Percentiles rank a stretch among this genome's conserved stretches.
Conservation (phyloP, 2,329 filamentous ascomycete genomes). For the Cadophora malorum region DNA sequence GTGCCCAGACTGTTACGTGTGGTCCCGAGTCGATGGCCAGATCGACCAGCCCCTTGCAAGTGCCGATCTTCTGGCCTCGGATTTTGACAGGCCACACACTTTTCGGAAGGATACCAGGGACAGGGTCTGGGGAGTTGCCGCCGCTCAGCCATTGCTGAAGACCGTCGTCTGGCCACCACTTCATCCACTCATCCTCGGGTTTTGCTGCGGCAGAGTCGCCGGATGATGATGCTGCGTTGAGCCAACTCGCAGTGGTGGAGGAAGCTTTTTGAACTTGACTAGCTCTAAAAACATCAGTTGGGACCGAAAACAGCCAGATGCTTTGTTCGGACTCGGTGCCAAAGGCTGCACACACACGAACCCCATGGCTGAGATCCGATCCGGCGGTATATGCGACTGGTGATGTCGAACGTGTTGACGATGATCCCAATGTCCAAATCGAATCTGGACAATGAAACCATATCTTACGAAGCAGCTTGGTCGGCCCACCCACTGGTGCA, state of each 20-base stretch:
- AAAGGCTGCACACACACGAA: slow-evolving; percentile 64
- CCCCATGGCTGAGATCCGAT: slow-evolving; percentile 61
- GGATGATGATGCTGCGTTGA: slow-evolving; percentile 16
- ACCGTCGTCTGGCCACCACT: slow-evolving; percentile 50
- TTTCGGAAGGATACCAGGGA: slow-evolving; percentile 37
- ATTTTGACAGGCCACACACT: slow-evolving; percentile 56
- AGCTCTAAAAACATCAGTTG: slow-evolving; percentile 59
- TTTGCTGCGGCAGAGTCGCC: slow-evolving; percentile 32
- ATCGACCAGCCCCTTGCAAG: slow-evolving; percentile 54
- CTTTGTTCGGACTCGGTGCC: slow-evolving; percentile 50
- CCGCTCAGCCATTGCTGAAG: slow-evolving; percentile 46
- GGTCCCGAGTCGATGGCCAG: slow-evolving; percentile 54
- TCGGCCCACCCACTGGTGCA: slow-evolving; percentile 60
- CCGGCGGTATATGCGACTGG: slow-evolving; percentile 63
- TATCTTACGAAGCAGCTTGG: slow-evolving; percentile 63
- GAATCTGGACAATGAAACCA: slow-evolving; percentile 51
- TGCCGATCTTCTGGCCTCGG: slow-evolving; percentile 56
- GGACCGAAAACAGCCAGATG: slow-evolving; percentile 66
- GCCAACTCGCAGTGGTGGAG: slow-evolving; percentile 24
- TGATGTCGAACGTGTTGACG: slow-evolving; percentile 17
- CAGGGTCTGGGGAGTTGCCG: slow-evolving; percentile 38
- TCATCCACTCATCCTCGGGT: slow-evolving; percentile 42
- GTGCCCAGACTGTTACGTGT: slow-evolving; percentile 54
- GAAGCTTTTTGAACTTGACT: slow-evolving; percentile 36
- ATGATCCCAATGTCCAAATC: not conserved